phyloP scores from a whole-genome alignment of 2,329 filamentous ascomycete genomes.

The Pseudogymnoascus sp. region DNA sequence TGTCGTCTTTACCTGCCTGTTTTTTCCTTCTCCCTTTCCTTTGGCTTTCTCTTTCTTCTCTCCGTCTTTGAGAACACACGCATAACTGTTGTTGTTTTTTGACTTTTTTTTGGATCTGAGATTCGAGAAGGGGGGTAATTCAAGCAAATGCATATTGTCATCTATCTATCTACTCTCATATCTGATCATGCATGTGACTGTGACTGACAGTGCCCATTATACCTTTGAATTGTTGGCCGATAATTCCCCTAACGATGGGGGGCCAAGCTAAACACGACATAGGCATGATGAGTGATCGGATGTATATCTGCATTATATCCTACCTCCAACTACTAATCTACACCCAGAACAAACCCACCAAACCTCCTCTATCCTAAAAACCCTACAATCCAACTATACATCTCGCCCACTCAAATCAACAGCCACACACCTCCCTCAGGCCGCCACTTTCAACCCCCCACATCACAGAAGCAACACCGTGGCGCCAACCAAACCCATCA shows the following conservation, averaged over 20 bases:
- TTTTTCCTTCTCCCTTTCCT: neutral
- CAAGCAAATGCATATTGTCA: conserved; percentile 3
- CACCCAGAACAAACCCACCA: neutral
- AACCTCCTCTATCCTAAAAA: neutral
- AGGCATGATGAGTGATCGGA: neutral
- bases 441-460: neutral
- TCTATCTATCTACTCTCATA: neutral
- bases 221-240: no score
- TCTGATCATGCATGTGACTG: neutral
- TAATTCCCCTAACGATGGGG: no score
- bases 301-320: neutral
- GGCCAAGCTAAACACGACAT: neutral
- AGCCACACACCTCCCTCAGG: neutral
- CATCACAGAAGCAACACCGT: neutral
- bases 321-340: neutral
- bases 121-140: conserved; percentile 4
- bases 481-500: neutral
- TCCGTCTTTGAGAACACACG: neutral
- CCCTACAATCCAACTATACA: neutral
- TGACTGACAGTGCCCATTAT: neutral
- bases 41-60: neutral
- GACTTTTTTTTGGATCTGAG: neutral
- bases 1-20: neutral
- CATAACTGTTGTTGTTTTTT: neutral
- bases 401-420: neutral